A percentile compares a stretch with the other conserved stretches of the same genome.
These are phyloP conservation scores for Martiniozyma asiatica DNA, from an alignment of 1,139 yeast species.

Conservation along the genomic window DNA sequence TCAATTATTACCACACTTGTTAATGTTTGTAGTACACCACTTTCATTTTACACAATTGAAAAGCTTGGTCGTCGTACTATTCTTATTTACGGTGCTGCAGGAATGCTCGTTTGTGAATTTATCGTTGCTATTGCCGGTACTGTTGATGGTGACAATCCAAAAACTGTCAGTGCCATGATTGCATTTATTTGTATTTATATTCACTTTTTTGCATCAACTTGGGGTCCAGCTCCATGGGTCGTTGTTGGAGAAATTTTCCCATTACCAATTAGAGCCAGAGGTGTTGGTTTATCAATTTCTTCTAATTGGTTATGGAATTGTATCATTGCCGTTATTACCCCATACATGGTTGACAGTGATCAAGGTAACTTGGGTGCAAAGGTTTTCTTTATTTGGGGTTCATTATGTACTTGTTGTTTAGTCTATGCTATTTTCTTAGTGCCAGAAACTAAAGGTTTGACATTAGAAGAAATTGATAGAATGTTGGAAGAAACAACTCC, in stretches of 20 bases:
- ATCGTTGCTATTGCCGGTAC: conserved; percentile 48
- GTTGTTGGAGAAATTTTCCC: conserved; percentile 46
- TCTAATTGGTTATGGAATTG: conserved; percentile 28
- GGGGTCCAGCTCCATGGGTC: conserved; percentile 36
- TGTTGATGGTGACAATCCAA: conserved; percentile 16
- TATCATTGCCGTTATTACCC: conserved; percentile 24
- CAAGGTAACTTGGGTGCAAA: conserved; percentile 49
- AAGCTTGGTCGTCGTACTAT: conserved; percentile 40
- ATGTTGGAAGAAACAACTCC: conserved; percentile 23
- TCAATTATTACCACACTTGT: conserved; percentile 51
- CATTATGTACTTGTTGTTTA: conserved; percentile 23
- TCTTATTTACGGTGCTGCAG: conserved; percentile 39
- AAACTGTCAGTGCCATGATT: conserved; percentile 25
- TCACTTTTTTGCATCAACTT: conserved; percentile 42
- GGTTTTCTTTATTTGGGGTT: conserved; percentile 65
- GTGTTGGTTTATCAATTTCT: conserved; percentile 23
- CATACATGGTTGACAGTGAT: conserved; percentile 40
- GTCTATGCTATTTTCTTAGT: conserved; percentile 38
- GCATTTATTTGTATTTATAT: conserved; percentile 40
- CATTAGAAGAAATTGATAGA: conserved; percentile 41
- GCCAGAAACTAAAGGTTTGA: conserved; percentile 41
- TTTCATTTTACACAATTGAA: conserved; percentile 27
- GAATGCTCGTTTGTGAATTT: conserved; percentile 46
- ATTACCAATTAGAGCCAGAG: conserved; percentile 40
- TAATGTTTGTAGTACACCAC: conserved; percentile 33